phyloP scores from a whole-genome alignment of 2,329 filamentous ascomycete genomes.

The Fusarium sp. region DNA sequence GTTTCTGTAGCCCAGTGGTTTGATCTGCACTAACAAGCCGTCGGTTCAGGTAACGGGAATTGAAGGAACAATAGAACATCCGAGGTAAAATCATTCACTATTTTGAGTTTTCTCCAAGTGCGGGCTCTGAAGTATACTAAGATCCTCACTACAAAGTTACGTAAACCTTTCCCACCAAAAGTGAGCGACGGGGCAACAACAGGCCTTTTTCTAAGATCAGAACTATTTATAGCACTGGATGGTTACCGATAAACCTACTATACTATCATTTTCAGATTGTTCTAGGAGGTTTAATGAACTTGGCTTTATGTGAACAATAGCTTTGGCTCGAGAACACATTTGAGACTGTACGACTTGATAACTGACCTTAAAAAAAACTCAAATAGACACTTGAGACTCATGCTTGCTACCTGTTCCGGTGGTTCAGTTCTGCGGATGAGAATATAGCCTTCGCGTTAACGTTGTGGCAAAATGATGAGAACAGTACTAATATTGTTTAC shows the following conservation, averaged over 20 bases:
- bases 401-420: neutral
- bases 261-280: fast-evolving
- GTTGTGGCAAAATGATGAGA: neutral
- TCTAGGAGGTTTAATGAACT: fast-evolving
- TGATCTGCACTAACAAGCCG: neutral
- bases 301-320: neutral
- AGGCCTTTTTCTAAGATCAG: neutral
- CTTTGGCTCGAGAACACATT: neutral
- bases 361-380: too few relatives aligned
- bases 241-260: fast-evolving
- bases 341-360: neutral
- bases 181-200: neutral
- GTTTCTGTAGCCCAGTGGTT: neutral
- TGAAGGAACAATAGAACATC: neutral
- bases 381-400: neutral
- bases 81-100: neutral
- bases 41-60: neutral
- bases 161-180: neutral
- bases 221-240: neutral
- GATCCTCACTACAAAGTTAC: neutral
- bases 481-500: neutral
- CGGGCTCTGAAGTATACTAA: too few relatives aligned
- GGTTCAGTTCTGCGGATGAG: neutral
- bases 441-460: neutral
- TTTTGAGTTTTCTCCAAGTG: too few relatives aligned